Base-by-base conservation (phyloP, 106 monocot species). In the Acanthochlamys bracteata region DNA sequence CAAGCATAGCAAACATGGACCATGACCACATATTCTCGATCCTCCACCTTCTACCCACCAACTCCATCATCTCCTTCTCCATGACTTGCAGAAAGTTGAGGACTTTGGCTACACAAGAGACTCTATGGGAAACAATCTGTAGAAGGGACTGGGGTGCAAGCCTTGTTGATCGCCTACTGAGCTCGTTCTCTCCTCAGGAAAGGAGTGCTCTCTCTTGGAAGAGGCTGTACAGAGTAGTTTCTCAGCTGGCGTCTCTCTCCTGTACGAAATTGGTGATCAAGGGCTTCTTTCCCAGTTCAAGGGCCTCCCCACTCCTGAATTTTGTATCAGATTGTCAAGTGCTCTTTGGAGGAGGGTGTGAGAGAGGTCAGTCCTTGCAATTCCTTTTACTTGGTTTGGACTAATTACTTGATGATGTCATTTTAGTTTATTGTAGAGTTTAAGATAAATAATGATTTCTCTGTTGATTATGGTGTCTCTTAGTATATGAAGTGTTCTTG, bases 221-320 rank as follows among this genome's bases (percentile, higher is more conserved):
- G 79, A 74, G 70, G 78, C 56, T 78, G 16, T 78, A 86, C 56
- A 52, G 73, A 66, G 65, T 73, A 63, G 67, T 95, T 56, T 77
- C 75, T 21, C 66, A 64, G 63, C 61, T 73, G 39, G 63, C 51
- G 39, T 78, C 78, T 23, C 40, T 78, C 56, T 63, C 68, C 39
- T 78, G 73, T 39, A 23, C 6, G 52, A 69, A 77, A 16, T 24
- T 95, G 66, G 27, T 26, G 22, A 57, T 58, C 27, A 78, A 64
- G 63, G 82, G 74, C 12, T 55, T 53, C 57, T 79, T 70, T 61
- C 94, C 94, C 0, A 64, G 61, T 47, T 77, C 94, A 0, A 74
- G 94, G 71, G 94, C 86, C 20, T 95, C 94, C 19, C 90, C 82
- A 67, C 84, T 90, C 25, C 84, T 95, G 65, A 90, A 82, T 71